Percentiles rank a stretch among this genome's conserved stretches.
These are phyloP conservation scores for Neurospora sublineolata DNA, from an alignment of 495 filamentous ascomycete species.

Conservation along the genomic window DNA sequence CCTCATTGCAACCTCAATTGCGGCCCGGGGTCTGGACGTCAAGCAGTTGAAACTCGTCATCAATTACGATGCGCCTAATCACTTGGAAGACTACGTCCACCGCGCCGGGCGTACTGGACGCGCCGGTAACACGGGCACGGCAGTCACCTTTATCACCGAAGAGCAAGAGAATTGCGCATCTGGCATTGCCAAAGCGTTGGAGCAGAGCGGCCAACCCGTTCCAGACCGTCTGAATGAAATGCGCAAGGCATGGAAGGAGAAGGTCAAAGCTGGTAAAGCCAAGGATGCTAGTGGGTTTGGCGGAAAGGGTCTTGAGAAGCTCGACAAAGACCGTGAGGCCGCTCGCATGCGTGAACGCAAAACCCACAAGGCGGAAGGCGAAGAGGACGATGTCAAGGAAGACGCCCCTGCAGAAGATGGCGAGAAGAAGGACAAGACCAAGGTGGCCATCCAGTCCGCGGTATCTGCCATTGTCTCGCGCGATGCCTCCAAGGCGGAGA, in stretches of 20 bases:
- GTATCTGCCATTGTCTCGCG: conserved; percentile 44
- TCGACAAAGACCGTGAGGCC: conserved; percentile 83
- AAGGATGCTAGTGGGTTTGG: conserved; percentile 85
- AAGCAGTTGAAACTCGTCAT: conserved; percentile 94
- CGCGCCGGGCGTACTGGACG: conserved; percentile 88
- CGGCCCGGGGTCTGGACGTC: conserved; percentile 89
- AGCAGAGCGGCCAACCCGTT: conserved; percentile 73
- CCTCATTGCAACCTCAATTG: conserved; percentile 89
- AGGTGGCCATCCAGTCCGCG: conserved; percentile 51
- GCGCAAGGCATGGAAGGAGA: conserved; percentile 64
- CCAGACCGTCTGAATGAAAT: conserved; percentile 53
- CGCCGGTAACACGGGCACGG: conserved; percentile 88
- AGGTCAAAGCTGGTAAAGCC: conserved; percentile 84
- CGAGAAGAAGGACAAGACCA: conserved; percentile 49
- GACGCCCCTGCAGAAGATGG: conserved; percentile 50
- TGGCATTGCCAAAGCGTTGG: conserved; percentile 87
- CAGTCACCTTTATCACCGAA: conserved; percentile 85
- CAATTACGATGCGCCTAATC: conserved; percentile 94
- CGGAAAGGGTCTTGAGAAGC: conserved; percentile 82
- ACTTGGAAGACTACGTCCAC: conserved; percentile 97
- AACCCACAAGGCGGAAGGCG: conserved; percentile 81
- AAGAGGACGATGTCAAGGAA: conserved; percentile 75
- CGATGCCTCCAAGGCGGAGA: conserved; percentile 22
- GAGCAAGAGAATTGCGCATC: conserved; percentile 84
- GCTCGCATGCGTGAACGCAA: conserved; percentile 75